Conservation (phyloP, 257 asterid species). For the Fraxinus americana region DNA sequence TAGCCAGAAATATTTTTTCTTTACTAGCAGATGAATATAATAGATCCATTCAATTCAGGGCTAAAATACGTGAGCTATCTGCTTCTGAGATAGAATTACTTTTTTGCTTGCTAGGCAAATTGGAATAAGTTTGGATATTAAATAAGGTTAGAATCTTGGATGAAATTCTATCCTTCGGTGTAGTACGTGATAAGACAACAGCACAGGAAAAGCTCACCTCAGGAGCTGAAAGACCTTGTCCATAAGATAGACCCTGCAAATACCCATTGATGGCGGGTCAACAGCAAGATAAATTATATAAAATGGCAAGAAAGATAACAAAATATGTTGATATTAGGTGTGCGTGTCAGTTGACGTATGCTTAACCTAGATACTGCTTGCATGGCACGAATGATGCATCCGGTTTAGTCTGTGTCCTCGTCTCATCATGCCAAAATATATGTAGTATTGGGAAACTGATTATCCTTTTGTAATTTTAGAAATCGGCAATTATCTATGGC, state of each 20-base stretch:
- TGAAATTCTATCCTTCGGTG: conserved; percentile 15
- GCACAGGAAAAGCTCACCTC: conserved; percentile 53
- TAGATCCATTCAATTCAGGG: background rate
- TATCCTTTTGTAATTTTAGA: conserved; percentile 1
- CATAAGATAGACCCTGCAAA: conserved; percentile 71
- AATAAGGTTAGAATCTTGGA: background rate
- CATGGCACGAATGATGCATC: background rate
- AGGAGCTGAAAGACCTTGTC: conserved; percentile 50
- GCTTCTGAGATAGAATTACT: conserved; percentile 1
- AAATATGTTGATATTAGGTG: conserved; percentile 1
- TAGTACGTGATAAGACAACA: conserved; percentile 8
- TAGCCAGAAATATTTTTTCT: background rate
- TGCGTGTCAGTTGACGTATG: background rate
- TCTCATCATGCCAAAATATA: conserved; percentile 12
- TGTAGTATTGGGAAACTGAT: conserved; percentile 9
- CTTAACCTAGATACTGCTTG: background rate
- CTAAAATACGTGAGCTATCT: conserved; percentile 6
- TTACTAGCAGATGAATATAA: conserved; percentile 4
- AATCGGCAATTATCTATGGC: background rate
- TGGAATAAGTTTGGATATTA: background rate
- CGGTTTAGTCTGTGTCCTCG: background rate
- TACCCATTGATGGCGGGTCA: conserved; percentile 23
- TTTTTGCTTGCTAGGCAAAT: background rate
- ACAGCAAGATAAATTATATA: conserved; percentile 10
- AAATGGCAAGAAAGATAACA: conserved; percentile 8